Evolutionary conservation across 805 yeast species (phyloP).

Genomic region (Kluyveromyces wickerhamii): DNA sequence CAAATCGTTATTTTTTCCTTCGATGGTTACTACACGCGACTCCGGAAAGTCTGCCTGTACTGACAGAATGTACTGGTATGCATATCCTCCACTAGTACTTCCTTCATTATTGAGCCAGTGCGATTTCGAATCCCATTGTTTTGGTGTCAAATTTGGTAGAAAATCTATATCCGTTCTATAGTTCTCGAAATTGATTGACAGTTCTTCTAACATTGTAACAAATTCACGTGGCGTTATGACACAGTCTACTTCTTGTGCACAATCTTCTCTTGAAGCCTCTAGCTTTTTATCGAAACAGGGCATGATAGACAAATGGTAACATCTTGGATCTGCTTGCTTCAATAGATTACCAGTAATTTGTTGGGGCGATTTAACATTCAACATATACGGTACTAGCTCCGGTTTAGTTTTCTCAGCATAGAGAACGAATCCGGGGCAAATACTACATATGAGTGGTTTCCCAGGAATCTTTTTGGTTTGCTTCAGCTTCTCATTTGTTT

Average conservation of each 20-base stretch:
- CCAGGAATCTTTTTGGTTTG: conserved; percentile 10
- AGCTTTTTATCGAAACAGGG: conserved; percentile 96
- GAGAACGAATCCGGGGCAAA: conserved; percentile 95
- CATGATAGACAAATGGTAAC: conserved; percentile 85
- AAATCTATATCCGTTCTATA: conserved; percentile 6
- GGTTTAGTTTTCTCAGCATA: conserved; percentile 96
- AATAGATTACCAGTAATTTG: conserved; percentile 81
- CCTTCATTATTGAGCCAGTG: conserved; percentile 76
- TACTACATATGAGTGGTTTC: conserved; percentile 55
- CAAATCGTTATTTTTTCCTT: conserved; percentile 72
- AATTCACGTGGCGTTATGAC: conserved; percentile 89
- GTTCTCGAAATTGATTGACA: conserved; percentile 28
- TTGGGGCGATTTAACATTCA: conserved; percentile 82
- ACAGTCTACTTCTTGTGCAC: conserved; percentile 74
- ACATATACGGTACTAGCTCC: conserved; percentile 58
- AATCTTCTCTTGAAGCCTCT: conserved; percentile 84
- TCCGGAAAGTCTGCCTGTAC: conserved; percentile 25
- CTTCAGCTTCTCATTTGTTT: conserved; percentile 37
- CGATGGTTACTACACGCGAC: conserved; percentile 32
- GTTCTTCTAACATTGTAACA: conserved; percentile 58
- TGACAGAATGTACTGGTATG: conserved; percentile 53
- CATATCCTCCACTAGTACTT: conserved; percentile 85
- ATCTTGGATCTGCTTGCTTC: conserved; percentile 39
- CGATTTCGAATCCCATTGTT: conserved; percentile 32
- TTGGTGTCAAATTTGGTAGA: conserved; percentile 14